These are phyloP conservation scores for Vaccinium vitisidaea DNA, from an alignment of 148 eudicot species.

Conservation along the genomic window DNA sequence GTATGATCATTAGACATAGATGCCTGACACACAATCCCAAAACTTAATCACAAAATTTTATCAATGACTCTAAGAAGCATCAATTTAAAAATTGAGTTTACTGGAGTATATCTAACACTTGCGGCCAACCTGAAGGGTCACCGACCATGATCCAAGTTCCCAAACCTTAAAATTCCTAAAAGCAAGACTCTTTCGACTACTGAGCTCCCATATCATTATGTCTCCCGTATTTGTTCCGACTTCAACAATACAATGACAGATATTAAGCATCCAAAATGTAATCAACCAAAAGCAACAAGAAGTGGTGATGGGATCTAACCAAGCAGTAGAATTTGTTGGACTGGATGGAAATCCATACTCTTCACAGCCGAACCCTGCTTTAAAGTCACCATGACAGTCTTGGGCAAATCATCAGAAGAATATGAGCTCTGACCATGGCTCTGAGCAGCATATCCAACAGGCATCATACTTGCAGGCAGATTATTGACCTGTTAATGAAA, in stretches of 20 bases:
- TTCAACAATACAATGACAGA: conserved; percentile 23
- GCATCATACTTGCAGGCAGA: conserved; percentile 68
- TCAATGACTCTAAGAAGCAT: conserved; percentile 11
- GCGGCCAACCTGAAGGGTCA: conserved; percentile 61
- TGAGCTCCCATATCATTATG: conserved; percentile 82
- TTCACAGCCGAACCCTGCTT: conserved; percentile 79
- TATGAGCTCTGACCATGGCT: conserved; percentile 73
- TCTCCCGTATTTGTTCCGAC: conserved; percentile 91
- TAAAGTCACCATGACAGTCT: conserved; percentile 62
- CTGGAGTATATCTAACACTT: background rate
- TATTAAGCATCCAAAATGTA: conserved; percentile 1
- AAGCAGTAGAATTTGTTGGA: conserved; percentile 73
- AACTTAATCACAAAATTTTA: background rate
- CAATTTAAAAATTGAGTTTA: background rate
- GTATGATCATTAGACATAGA: conserved; percentile 60
- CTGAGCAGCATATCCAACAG: conserved; percentile 62
- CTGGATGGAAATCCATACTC: conserved; percentile 95
- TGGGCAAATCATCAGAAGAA: conserved; percentile 81
- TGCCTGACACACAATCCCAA: conserved; percentile 35
- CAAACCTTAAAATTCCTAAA: conserved; percentile 76
- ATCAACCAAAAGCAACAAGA: background rate
- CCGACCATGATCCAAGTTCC: conserved; percentile 60
- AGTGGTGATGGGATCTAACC: conserved; percentile 43
- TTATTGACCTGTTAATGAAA: conserved; percentile 52
- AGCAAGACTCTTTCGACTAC: conserved; percentile 66